A percentile compares a stretch with the other conserved stretches of the same genome.
Evolutionary conservation across 83 land plant genomes (phyloP).

Genomic region (Thuja plicata): DNA sequence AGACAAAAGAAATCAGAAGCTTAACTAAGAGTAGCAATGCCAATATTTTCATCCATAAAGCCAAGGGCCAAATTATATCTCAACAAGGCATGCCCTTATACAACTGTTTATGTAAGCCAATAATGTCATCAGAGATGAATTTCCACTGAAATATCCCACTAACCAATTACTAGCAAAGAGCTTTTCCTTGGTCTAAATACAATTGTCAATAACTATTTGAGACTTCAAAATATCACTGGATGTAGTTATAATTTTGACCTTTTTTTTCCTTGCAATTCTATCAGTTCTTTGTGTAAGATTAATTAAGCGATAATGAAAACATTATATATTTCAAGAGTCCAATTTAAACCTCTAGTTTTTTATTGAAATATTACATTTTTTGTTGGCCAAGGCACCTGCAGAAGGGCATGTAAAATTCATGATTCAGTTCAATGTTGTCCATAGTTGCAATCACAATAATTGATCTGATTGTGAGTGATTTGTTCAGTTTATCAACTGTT

Average conservation of each 20-base stretch:
- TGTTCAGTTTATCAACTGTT: background rate
- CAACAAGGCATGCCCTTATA: background rate
- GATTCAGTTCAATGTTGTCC: background rate
- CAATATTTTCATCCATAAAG: background rate
- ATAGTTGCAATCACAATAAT: background rate
- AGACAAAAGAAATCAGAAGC: background rate
- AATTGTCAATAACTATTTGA: background rate
- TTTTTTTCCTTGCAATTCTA: background rate
- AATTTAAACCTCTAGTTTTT: background rate
- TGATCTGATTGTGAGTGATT: background rate
- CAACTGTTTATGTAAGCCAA: background rate
- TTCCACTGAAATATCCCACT: background rate
- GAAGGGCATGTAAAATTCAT: slow-evolving; percentile 1
- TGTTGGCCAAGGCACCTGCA: background rate
- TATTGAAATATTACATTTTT: background rate
- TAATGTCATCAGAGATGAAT: background rate
- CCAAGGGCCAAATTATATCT: background rate
- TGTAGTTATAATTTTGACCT: background rate
- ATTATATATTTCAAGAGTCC: background rate
- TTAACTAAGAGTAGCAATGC: background rate
- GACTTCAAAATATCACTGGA: background rate
- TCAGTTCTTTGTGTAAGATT: background rate
- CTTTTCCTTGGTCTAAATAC: background rate
- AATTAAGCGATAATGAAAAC: background rate
- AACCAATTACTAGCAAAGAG: background rate